These are phyloP conservation scores for Zygoascus biomembranicola DNA, from an alignment of 805 yeast species.

Conservation along the genomic window DNA sequence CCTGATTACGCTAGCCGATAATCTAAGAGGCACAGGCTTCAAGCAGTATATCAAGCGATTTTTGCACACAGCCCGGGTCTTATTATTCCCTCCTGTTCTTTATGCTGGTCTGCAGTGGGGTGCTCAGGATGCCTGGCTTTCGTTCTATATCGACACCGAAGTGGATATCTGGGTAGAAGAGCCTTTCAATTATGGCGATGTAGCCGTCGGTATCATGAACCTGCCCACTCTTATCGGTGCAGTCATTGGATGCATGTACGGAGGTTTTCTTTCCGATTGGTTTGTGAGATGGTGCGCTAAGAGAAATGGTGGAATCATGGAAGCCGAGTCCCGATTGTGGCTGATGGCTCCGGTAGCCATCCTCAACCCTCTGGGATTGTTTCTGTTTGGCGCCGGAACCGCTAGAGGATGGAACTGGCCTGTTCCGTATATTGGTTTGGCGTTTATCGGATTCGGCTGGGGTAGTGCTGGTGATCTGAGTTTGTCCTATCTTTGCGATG, in stretches of 20 bases:
- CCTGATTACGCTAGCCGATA: conserved; percentile 37
- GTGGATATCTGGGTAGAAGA: conserved; percentile 55
- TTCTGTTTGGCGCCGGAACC: conserved; percentile 59
- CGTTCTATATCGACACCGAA: conserved; percentile 67
- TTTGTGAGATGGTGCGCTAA: conserved; percentile 37
- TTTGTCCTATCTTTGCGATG: conserved; percentile 47
- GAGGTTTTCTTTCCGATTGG: conserved; percentile 46
- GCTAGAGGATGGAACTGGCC: conserved; percentile 47
- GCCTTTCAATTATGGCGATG: conserved; percentile 59
- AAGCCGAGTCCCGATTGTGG: conserved; percentile 51
- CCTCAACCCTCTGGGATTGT: conserved; percentile 45
- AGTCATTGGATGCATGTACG: conserved; percentile 39
- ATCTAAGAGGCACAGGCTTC: conserved; percentile 55
- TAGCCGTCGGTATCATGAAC: conserved; percentile 68
- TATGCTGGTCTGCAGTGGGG: conserved; percentile 71
- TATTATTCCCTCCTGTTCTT: conserved; percentile 41
- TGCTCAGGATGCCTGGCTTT: conserved; percentile 64
- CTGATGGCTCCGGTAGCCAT: conserved; percentile 38
- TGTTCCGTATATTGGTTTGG: conserved; percentile 46
- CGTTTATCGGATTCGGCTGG: conserved; percentile 47
- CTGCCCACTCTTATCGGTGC: conserved; percentile 56
- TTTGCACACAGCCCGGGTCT: conserved; percentile 33
- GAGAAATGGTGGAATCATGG: conserved; percentile 10
- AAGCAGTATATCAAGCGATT: conserved; percentile 54
- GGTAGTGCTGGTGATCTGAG: conserved; percentile 54